Base-by-base conservation (phyloP, 1,284 basidiomycete species). In the Sphaerobolus stellatus region DNA sequence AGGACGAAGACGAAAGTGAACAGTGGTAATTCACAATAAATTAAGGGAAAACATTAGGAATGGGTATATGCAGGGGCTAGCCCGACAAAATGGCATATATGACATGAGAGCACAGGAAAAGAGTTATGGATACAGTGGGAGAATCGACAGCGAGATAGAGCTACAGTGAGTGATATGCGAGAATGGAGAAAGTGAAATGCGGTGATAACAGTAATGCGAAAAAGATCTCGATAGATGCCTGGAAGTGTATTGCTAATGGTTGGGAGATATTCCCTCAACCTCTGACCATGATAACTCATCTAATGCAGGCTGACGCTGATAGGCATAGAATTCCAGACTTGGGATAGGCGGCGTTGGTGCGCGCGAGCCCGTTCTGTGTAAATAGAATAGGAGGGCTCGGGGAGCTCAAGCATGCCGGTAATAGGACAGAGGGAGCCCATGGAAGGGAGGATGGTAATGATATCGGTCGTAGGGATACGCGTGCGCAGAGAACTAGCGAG, bases 331-430 rank as follows among this genome's bases (percentile, higher is more conserved):
- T 27, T 71, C 82, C 82, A 85, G 57, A 83, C 64, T 47, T 68
- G 75, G 63, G 84, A 81, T 56, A 77, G 73, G 47, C 74, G 73
- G 63, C 76, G 74, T 62, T 76, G 75, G 48, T 78, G 75, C 50
- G 72, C 76, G 40, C 73, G 70, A 56, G 70, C 77, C 57, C 83
- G 68, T 62, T 78, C 74, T 55, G 75, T 65, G 64, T 78, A 87
- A 58, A 84, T 76, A 30, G 69, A 71, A 62, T 79, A 84, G 5
- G 80, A 80, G 52, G 76, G 68, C 33, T 73, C 71, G 25, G 83
- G 77, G 22, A 87, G 73, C 61, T 86, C 82, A 56, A 87, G 77
- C 73, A 83, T 79, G 59, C 81, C 85, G 9, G 70, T 71, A 9
- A 70, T 71, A 7, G 71, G 67, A 4, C 68, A 66, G 54, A 62